A percentile compares a stretch with the other conserved stretches of the same genome.
These are phyloP conservation scores for Hygrocybe coccinea DNA, from an alignment of 768 basidiomycete genomes.

Conservation along the genomic window DNA sequence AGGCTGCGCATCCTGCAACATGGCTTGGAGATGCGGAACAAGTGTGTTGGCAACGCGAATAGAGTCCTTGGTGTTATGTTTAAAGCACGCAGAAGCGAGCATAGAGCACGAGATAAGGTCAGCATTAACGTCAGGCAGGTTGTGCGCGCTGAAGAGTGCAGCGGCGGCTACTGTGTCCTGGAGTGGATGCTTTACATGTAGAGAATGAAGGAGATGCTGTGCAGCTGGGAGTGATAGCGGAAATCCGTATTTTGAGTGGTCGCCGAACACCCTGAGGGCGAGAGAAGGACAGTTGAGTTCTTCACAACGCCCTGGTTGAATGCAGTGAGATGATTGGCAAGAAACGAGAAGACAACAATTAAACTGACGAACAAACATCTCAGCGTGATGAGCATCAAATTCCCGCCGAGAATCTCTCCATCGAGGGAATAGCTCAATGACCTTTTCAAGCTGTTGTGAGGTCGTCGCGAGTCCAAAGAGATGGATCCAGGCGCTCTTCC, in stretches of 20 bases:
- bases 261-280: conserved; percentile 55
- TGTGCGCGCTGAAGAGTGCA: conserved; percentile 51
- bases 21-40: conserved; percentile 36
- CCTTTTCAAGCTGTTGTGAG: conserved; percentile 44
- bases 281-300: conserved; percentile 52
- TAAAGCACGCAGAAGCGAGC: conserved; percentile 50
- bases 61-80: conserved; percentile 30
- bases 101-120: conserved; percentile 57
- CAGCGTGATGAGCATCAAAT: conserved; percentile 38
- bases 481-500: conserved; percentile 45
- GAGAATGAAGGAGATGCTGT: conserved; percentile 53
- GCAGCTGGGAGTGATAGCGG: conserved; percentile 48
- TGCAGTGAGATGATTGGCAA: not conserved
- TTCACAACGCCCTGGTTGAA: conserved; percentile 51
- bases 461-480: conserved; percentile 48
- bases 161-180: conserved; percentile 45
- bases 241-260: conserved; percentile 59
- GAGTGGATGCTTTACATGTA: conserved; percentile 45
- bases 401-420: conserved; percentile 44
- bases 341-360: not conserved
- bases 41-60: conserved; percentile 39
- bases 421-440: conserved; percentile 44
- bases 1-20: conserved; percentile 18
- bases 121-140: conserved; percentile 47
- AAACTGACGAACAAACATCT: conserved; percentile 53